Base-by-base conservation (phyloP, 2,329 filamentous ascomycete genomes). In the Metarhizium anisopliae region DNA sequence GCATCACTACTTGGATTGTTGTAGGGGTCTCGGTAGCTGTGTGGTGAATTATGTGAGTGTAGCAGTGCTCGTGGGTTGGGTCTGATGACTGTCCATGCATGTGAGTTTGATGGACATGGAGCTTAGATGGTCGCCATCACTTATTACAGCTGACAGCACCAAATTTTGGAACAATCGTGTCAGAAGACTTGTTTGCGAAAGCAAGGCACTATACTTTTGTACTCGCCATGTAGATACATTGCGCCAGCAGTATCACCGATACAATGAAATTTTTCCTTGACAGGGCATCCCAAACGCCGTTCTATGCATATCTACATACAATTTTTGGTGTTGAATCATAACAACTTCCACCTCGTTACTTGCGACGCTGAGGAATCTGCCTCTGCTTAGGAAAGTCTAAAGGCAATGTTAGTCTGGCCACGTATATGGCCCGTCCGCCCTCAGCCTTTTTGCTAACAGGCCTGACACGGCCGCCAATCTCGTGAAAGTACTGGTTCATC, bases 351-450 rank as follows among this genome's bases (percentile, higher is more conserved):
- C 14, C 40, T 2, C 18, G 18, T 40, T 59, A 60, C 53, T 59
- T 56, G 30, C 56, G 63, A 52, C 7, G 66, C 77, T 25, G 78
- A 32, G 55, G 58, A 18, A 71, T 68, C 29, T 67, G 64, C 53
- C 68, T 66, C 62, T 72, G 70, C 74, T 87, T 91, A 1, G 93
- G 94, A 68, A 96, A 96, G 57, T 85, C 80, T 50, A 96, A 74
- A 3, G 94, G 94, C 59, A 96, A 70, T 63, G 80, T 82, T 64
- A 97, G 74, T 62, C 84, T 84, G 13, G 88, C 91, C 52, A 92
- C 73, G 58, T 79, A 53, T 14, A 42, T 72, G 35, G 70, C 63
- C 56, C 70, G 70, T 57, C 72, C 79, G 59, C 84, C 83, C 55
- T 82, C 82, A 55, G 82, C 81, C 60, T 84, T 85, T 36, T 79